These are phyloP conservation scores for Rhytidiadelphus loreus DNA, from an alignment of 225 moss, liverwort and hornwort genomes.

Conservation along the genomic window DNA sequence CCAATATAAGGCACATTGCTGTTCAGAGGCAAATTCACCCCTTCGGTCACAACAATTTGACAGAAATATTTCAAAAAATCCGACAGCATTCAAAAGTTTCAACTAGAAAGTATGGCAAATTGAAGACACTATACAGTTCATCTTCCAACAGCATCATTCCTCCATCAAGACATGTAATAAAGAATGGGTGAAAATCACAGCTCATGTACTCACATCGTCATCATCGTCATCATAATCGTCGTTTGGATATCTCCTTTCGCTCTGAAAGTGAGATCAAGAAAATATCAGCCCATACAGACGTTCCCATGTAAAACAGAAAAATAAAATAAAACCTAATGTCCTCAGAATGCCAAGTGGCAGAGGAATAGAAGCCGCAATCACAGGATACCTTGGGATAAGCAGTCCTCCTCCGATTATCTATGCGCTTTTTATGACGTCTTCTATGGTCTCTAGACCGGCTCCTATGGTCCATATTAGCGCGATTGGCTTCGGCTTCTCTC, in stretches of 20 bases:
- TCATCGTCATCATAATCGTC: conserved; percentile 19
- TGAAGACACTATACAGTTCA: background rate
- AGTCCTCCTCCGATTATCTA: conserved; percentile 10
- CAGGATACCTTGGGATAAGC: conserved; percentile 10
- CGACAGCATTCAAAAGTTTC: background rate
- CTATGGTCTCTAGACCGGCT: conserved; percentile 19
- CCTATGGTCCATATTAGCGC: conserved; percentile 17
- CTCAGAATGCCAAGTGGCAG: background rate
- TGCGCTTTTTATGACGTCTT: background rate
- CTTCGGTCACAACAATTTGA: background rate
- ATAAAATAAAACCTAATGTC: background rate
- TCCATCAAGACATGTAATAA: background rate
- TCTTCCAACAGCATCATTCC: background rate
- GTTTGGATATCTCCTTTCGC: background rate
- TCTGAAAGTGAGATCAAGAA: background rate
- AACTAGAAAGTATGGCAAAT: background rate
- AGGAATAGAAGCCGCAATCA: background rate
- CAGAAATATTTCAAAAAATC: background rate
- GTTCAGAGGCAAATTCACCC: background rate
- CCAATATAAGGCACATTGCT: background rate
- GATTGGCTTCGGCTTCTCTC: conserved; percentile 29
- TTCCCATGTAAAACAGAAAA: background rate
- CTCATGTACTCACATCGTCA: conserved; percentile 5
- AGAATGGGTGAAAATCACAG: background rate
- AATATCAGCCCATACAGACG: background rate